Percentiles rank a stretch among this genome's conserved stretches.
Conservation (phyloP, 345 rosid genomes). For the Eucalyptus microcorys region DNA sequence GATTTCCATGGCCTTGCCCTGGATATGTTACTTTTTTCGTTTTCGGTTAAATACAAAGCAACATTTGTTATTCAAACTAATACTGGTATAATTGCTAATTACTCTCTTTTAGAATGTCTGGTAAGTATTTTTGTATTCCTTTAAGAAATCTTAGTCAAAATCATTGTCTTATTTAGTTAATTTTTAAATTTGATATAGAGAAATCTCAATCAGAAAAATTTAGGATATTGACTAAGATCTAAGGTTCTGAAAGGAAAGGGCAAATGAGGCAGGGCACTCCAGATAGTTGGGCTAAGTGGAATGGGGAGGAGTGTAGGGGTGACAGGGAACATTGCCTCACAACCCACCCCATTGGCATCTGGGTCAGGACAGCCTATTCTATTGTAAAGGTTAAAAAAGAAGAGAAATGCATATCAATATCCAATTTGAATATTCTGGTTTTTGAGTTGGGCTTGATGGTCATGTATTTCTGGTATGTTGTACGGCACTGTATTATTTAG, state of each 20-base stretch:
- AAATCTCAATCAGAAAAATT: neutral
- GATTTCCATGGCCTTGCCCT: neutral
- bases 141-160: neutral
- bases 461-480: neutral
- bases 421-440: neutral
- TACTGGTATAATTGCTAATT: neutral
- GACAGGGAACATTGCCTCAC: neutral
- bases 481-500: neutral
- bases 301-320: neutral
- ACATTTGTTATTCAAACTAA: neutral
- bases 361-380: neutral
- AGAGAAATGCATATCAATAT: neutral
- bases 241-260: neutral
- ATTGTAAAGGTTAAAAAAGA: neutral
- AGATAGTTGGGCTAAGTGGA: neutral
- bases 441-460: neutral
- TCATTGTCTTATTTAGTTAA: neutral
- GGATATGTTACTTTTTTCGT: neutral
- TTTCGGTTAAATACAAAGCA: neutral
- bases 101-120: neutral
- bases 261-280: neutral
- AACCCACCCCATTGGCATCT: neutral
- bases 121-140: neutral
- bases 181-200: neutral
- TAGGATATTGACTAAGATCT: neutral